Base-by-base conservation (phyloP, 345 rosid species). In the Capsella bursapastoris region DNA sequence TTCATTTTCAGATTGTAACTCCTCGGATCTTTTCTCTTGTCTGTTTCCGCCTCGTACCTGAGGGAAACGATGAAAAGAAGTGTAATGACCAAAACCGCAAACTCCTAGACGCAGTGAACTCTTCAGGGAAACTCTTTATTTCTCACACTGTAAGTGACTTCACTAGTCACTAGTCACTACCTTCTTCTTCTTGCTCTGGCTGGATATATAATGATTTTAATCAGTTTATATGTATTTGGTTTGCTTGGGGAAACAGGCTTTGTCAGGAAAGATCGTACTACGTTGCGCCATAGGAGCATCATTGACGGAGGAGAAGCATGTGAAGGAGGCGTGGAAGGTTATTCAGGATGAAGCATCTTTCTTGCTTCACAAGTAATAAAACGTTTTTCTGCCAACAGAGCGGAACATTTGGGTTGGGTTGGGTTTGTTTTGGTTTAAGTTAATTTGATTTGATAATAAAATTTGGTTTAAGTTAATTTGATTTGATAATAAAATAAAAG, bases 261-360 rank as follows among this genome's bases (percentile, higher is more conserved):
- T 93, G 57, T 89, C 95, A 0, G 89, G 87, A 14, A 85, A 64
- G 41, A 83, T 84, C 66, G 77, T 87, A 27, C 77, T 90, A 16
- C 86, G 97, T 8, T 87, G 90, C 67, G 94, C 94, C 1, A 84
- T 91, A 12, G 98, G 96, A 37, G 98, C 96, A 10, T 92, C 97
- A 57, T 68, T 91, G 85, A 93, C 96, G 3, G 96, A 91, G 74
- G 92, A 84, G 77, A 87, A 90, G 66, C 98, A 91, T 48, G 85
- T 93, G 56, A 81, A 64, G 61, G 94, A 83, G 50, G 90, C 98
- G 35, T 93, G 97, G 94, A 82, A 87, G 74, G 75, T 84, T 64
- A 65, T 91, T 66, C 91, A 89, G 78, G 87, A 80, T 10, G 71
- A 87, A 74, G 91, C 92, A 58, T 78, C 93, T 49, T 37, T 83